A percentile compares a stretch with the other conserved stretches of the same genome.
These are phyloP conservation scores for Aristolochia contorta DNA, from an alignment of 164 flowering plant genomes.

Conservation along the genomic window DNA sequence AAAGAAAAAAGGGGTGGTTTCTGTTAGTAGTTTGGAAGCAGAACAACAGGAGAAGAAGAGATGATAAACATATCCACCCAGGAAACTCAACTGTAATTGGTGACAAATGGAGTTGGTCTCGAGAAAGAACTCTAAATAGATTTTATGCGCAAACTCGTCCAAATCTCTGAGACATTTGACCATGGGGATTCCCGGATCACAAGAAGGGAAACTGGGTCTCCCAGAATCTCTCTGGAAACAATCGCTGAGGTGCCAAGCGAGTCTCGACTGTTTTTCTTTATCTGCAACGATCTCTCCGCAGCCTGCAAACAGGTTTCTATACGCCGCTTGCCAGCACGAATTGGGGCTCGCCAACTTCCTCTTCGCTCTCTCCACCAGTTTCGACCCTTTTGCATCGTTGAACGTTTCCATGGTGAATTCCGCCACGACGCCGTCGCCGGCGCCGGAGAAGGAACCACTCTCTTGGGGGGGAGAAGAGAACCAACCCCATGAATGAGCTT, in stretches of 20 bases:
- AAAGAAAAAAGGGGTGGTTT: too few species aligned
- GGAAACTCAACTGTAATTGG: slow-evolving; percentile 60
- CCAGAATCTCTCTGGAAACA: slow-evolving; percentile 72
- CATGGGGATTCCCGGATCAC: slow-evolving; percentile 37
- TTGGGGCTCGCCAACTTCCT: slow-evolving; percentile 26
- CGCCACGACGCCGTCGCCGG: too few species aligned
- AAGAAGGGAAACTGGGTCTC: slow-evolving; percentile 42
- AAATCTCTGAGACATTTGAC: slow-evolving; percentile 35
- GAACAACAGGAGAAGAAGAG: neutral
- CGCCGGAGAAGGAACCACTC: neutral
- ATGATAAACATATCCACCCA: neutral
- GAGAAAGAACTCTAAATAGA: slow-evolving; percentile 55
- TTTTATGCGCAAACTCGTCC: slow-evolving; percentile 29
- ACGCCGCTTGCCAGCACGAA: slow-evolving; percentile 68
- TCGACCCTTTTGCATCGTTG: slow-evolving; percentile 25
- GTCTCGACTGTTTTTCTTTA: slow-evolving; percentile 45
- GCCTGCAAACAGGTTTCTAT: slow-evolving; percentile 41
- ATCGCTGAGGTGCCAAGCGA: slow-evolving; percentile 72
- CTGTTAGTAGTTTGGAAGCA: too few species aligned
- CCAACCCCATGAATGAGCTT: slow-evolving; percentile 33
- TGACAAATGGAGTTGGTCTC: slow-evolving; percentile 73
- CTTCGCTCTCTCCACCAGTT: slow-evolving; percentile 41
- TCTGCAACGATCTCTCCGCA: slow-evolving; percentile 48
- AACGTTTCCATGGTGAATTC: slow-evolving; percentile 48
- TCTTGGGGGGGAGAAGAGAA: slow-evolving; percentile 21